Base-by-base conservation (phyloP, 2,329 filamentous ascomycete genomes). In the Neonectria neomacrospora region DNA sequence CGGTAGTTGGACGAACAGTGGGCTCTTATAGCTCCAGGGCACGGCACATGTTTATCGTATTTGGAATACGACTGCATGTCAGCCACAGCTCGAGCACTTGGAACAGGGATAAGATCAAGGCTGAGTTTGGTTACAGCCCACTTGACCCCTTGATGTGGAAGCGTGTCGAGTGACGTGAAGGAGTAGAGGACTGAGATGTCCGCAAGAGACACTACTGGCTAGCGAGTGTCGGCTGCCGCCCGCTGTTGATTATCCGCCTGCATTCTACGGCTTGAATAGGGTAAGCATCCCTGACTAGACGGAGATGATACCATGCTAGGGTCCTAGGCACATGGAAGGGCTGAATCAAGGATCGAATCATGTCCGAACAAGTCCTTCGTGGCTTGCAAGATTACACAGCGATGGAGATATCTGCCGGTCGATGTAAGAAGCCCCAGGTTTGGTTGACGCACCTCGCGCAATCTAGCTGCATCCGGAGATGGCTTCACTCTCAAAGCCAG, bases 401-500 rank as follows among this genome's bases (percentile, higher is more conserved):
- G 3, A 4, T n/a, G 5, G n/a, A 14, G 16, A 28, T 28, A 16
- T n/a, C 22, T 26, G n/a, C 18, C 9, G 11, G n/a, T 37, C n/a
- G 23, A 7, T 22, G 12, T n/a, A 32, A 10, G n/a, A 41, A 41
- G 23, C 28, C 28, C 47, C 47, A 22, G 5, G 26, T 30, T 50
- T 14, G 9, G 20, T 22, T 16, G 53, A 55, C 18, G 53, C 53
- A 41, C 22, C 53, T 55, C 53, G 53, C 53, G 39, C 14, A 18
- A 18, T 55, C 53, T 55, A 41, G 30, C 53, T 26, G 16, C 4
- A 55, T 44, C 10, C 1, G 53, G 37, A 12, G 8, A 32, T 32
- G 10, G 44, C 11, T 9, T 48, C 16, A 16, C n/a, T 10, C n/a
- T 12, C 11, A 1, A 11, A 14, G 2, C 30, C 11, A 28, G 12